A percentile compares a stretch with the other conserved stretches of the same genome.
These are phyloP conservation scores for Claviceps arundinis DNA, from an alignment of 2,329 filamentous ascomycete genomes.

Conservation along the genomic window DNA sequence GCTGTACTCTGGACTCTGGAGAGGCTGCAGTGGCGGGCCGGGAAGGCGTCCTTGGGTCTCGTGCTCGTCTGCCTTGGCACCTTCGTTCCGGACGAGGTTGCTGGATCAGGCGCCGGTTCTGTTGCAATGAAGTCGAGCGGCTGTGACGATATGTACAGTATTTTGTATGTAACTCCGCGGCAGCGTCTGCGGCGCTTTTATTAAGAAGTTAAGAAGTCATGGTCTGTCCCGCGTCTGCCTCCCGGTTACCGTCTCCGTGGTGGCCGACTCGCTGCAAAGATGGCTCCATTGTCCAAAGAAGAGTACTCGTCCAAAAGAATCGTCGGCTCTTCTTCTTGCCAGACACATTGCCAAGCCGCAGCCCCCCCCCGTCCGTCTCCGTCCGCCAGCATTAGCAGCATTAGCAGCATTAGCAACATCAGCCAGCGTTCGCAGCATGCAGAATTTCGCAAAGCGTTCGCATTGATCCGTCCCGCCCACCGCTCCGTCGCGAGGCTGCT, in stretches of 20 bases:
- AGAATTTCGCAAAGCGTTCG: no score
- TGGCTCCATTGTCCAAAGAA: not conserved
- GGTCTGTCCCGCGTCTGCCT: not conserved
- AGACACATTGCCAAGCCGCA: not conserved
- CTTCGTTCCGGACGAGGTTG: not conserved
- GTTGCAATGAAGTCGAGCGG: not conserved
- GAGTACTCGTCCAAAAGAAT: not conserved
- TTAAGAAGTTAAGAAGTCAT: constrained; percentile 4
- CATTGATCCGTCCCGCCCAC: no score
- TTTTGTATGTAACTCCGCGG: not conserved
- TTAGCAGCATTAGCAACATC: no score
- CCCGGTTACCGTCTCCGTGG: constrained; percentile 6
- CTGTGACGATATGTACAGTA: constrained; percentile 5
- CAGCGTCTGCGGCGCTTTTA: constrained; percentile 23
- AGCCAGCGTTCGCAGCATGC: no score
- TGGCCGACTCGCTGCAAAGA: constrained; percentile 8
- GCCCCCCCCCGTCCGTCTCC: no score
- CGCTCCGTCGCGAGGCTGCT: not conserved
- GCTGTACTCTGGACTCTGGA: not conserved
- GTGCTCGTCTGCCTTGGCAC: not conserved
- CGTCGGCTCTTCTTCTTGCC: not conserved
- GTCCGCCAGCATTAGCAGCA: no score
- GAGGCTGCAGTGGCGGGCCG: not conserved
- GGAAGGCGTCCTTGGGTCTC: not conserved
- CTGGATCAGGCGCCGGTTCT: not conserved